These are phyloP conservation scores for Ceratocystis albifundus DNA, from an alignment of 2,329 filamentous ascomycete species.

Conservation along the genomic window DNA sequence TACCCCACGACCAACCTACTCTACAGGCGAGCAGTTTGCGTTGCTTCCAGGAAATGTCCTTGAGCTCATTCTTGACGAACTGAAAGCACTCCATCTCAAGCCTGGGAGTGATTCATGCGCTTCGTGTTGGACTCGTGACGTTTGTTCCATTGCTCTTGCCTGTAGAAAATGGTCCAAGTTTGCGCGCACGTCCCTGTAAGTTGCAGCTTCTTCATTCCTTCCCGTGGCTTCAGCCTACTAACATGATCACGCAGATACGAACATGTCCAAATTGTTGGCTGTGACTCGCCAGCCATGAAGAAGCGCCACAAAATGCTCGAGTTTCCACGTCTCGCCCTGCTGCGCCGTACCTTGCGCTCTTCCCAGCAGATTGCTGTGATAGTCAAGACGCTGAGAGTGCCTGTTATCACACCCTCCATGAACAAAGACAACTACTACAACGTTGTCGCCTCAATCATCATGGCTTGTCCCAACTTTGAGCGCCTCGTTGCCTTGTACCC, in stretches of 20 bases:
- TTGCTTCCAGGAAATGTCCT: slow-evolving; percentile 48
- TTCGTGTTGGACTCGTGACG: slow-evolving; percentile 55
- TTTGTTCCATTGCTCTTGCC: slow-evolving; percentile 40
- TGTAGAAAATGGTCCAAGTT: slow-evolving; percentile 43
- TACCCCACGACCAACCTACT: slow-evolving; percentile 29
- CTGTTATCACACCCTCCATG: slow-evolving; percentile 35
- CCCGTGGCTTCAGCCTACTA: not conserved
- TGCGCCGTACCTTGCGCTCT: slow-evolving; percentile 46
- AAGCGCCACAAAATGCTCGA: slow-evolving; percentile 46
- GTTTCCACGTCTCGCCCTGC: slow-evolving; percentile 43
- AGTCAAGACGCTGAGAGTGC: slow-evolving; percentile 48
- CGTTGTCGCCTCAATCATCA: slow-evolving; percentile 47
- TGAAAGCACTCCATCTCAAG: slow-evolving; percentile 42
- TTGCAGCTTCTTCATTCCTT: slow-evolving; percentile 14
- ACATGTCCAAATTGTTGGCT: slow-evolving; percentile 47
- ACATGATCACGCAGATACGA: slow-evolving; percentile 36
- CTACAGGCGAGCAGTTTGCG: slow-evolving; percentile 43
- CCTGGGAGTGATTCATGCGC: slow-evolving; percentile 43
- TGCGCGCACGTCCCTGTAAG: slow-evolving; percentile 42
- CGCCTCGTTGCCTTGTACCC: slow-evolving; percentile 44
- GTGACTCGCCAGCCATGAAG: slow-evolving; percentile 44
- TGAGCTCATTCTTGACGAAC: slow-evolving; percentile 42
- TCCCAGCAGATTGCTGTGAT: slow-evolving; percentile 43
- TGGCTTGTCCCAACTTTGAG: slow-evolving; percentile 55
- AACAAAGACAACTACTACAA: slow-evolving; percentile 43